Evolutionary conservation across 2,329 filamentous ascomycete species (phyloP).

Genomic region (Sclerotinia minor): DNA sequence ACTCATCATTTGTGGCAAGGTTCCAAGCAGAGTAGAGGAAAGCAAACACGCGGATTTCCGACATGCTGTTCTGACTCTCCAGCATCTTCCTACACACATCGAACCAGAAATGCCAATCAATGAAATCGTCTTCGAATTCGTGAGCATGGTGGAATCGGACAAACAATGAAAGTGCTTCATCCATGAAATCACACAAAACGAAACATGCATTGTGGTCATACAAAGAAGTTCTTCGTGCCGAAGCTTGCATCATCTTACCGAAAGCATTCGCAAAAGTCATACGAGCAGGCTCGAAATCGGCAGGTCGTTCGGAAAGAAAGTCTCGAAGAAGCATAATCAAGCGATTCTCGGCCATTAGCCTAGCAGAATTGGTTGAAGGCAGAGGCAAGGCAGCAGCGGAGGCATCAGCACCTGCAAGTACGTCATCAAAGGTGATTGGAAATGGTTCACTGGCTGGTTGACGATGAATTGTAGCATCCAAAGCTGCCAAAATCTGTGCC

Average conservation of each 20-base stretch:
- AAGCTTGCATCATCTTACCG: constrained; percentile 59
- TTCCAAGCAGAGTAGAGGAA: constrained; percentile 69
- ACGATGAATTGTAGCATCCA: constrained; percentile 68
- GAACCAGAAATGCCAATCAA: constrained; percentile 70
- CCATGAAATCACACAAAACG: constrained; percentile 70
- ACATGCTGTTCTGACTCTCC: constrained; percentile 69
- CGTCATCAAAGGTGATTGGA: constrained; percentile 65
- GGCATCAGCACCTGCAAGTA: constrained; percentile 60
- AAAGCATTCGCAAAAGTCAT: constrained; percentile 65
- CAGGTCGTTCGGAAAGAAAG: constrained; percentile 61
- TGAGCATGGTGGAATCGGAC: constrained; percentile 57
- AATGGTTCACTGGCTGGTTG: constrained; percentile 52
- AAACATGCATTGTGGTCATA: constrained; percentile 73
- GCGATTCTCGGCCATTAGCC: constrained; percentile 70
- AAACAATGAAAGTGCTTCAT: constrained; percentile 65
- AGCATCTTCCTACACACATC: constrained; percentile 67
- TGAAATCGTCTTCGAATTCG: constrained; percentile 44
- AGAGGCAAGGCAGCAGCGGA: constrained; percentile 56
- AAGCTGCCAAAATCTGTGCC: constrained; percentile 64
- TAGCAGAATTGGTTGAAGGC: constrained; percentile 58
- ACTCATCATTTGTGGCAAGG: constrained; percentile 54
- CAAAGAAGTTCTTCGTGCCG: constrained; percentile 62
- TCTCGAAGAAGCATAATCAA: constrained; percentile 69
- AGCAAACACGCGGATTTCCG: constrained; percentile 67
- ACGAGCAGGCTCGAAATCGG: constrained; percentile 54